Conservation (phyloP, 495 filamentous ascomycete genomes). For the Tuber melanosporum region DNA sequence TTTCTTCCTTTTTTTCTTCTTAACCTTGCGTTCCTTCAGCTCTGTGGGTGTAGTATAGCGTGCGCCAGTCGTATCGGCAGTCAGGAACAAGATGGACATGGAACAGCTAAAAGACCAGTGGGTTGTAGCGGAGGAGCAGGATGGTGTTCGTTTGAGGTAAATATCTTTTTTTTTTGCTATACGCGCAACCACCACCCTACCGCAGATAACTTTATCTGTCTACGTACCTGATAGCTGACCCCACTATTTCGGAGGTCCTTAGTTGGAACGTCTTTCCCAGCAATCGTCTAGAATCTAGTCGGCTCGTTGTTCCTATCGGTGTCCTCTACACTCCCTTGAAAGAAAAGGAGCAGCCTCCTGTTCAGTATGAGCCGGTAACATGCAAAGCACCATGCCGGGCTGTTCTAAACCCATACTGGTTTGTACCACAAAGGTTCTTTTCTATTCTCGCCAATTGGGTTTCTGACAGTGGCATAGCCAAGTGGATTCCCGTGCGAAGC, state of each 20-base stretch:
- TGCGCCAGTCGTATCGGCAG: slow-evolving; percentile 14
- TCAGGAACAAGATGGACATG: slow-evolving; percentile 57
- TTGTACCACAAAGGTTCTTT: slow-evolving; percentile 37
- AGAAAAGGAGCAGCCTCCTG: slow-evolving; percentile 82
- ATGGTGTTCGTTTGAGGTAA: slow-evolving; percentile 83
- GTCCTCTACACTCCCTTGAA: slow-evolving; percentile 95
- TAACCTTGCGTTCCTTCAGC: neutral
- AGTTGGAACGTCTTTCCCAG: slow-evolving; percentile 98
- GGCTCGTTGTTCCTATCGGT: slow-evolving; percentile 94
- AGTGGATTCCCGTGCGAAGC: slow-evolving; percentile 85
- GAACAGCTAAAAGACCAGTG: slow-evolving; percentile 90
- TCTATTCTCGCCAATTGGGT: slow-evolving; percentile 12
- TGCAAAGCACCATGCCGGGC: slow-evolving; percentile 96
- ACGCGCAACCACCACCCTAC: neutral
- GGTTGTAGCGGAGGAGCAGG: slow-evolving; percentile 92
- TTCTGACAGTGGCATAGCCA: slow-evolving; percentile 53
- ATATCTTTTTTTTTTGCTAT: too few relatives aligned
- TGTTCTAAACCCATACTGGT: slow-evolving; percentile 96
- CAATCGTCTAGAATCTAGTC: slow-evolving; percentile 96
- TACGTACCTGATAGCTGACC: neutral
- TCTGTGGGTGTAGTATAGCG: slow-evolving; percentile 14
- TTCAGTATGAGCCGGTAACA: slow-evolving; percentile 95
- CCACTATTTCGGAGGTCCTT: slow-evolving; percentile 14
- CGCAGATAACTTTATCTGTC: neutral
- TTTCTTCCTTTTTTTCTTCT: neutral